Percentiles rank a stretch among this genome's conserved stretches.
Evolutionary conservation across 2,329 filamentous ascomycete genomes (phyloP).

Genomic region (Trichoderma cornu-damae): DNA sequence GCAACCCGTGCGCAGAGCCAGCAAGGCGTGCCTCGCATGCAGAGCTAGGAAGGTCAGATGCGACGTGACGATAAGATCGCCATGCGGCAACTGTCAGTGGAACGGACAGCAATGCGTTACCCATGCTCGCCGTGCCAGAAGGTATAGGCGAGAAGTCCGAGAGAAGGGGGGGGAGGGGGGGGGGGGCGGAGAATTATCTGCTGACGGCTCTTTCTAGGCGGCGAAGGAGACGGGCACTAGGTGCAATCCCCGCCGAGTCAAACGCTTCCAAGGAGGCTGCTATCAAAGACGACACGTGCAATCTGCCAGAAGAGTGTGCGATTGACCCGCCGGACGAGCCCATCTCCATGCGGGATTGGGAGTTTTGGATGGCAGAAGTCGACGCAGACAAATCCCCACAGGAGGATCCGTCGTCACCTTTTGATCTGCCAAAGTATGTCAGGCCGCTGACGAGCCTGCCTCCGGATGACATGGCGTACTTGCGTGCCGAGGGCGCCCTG

Average conservation of each 20-base stretch:
- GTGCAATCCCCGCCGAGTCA: not conserved
- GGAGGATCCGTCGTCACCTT: not conserved
- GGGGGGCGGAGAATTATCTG: not conserved
- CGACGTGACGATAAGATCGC: constrained; percentile 6
- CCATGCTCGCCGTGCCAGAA: constrained; percentile 8
- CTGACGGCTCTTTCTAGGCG: not conserved
- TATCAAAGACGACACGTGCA: not conserved
- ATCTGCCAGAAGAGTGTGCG: not conserved
- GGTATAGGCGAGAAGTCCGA: not conserved
- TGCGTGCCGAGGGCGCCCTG: constrained; percentile 1
- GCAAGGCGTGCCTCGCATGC: constrained; percentile 12
- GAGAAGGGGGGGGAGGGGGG: not conserved
- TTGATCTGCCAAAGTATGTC: constrained; percentile 4
- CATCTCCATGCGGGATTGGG: constrained; percentile 1
- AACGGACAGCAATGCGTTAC: constrained; percentile 13
- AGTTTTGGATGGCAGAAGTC: constrained; percentile 3
- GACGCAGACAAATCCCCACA: not conserved
- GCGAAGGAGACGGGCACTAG: not conserved
- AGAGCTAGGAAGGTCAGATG: constrained; percentile 13
- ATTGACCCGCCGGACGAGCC: not conserved
- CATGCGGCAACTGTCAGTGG: constrained; percentile 13
- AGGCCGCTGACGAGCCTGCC: constrained; percentile 8
- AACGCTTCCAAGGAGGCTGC: not conserved
- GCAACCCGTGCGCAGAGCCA: constrained; percentile 10
- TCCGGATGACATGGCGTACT: constrained; percentile 8